Conservation (phyloP, 208 protist species). For the Crithidia sp. region DNA sequence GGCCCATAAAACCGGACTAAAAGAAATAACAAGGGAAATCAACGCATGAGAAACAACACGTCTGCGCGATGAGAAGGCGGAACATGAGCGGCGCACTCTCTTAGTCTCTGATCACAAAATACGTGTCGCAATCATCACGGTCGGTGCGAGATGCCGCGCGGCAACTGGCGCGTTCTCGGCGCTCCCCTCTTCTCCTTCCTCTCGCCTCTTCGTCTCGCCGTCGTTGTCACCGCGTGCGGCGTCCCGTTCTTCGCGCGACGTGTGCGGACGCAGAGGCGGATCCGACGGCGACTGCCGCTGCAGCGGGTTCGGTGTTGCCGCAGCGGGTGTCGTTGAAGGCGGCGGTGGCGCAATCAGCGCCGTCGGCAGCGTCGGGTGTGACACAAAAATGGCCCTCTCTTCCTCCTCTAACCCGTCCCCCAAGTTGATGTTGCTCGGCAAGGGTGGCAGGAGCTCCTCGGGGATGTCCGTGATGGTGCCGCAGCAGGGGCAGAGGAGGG, state of each 20-base stretch:
- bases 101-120: slow-evolving; percentile 35
- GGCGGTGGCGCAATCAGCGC: not conserved
- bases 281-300: too few species aligned
- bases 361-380: slow-evolving; percentile 40
- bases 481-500: slow-evolving; percentile 77
- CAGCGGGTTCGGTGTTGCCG: not conserved
- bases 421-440: slow-evolving; percentile 44
- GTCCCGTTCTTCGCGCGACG: too few species aligned
- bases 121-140: slow-evolving; percentile 56
- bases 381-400: slow-evolving; percentile 68
- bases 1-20: not conserved
- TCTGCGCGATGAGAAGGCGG: too few species aligned
- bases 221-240: too few species aligned
- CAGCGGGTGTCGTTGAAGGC: not conserved
- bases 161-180: not conserved
- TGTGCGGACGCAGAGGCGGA: too few species aligned
- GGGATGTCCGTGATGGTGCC: slow-evolving; percentile 78
- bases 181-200: not conserved
- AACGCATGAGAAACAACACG: not conserved
- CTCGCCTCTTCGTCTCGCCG: not conserved
- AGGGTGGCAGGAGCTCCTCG: slow-evolving; percentile 57
- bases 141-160: slow-evolving; percentile 20
- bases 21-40: not conserved
- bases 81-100: not conserved
- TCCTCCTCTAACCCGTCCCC: slow-evolving; percentile 22